Evolutionary conservation across 2,329 filamentous ascomycete genomes (phyloP), one percentile per base, ranked within the genome.

Genomic region (Hortaea sp.): DNA sequence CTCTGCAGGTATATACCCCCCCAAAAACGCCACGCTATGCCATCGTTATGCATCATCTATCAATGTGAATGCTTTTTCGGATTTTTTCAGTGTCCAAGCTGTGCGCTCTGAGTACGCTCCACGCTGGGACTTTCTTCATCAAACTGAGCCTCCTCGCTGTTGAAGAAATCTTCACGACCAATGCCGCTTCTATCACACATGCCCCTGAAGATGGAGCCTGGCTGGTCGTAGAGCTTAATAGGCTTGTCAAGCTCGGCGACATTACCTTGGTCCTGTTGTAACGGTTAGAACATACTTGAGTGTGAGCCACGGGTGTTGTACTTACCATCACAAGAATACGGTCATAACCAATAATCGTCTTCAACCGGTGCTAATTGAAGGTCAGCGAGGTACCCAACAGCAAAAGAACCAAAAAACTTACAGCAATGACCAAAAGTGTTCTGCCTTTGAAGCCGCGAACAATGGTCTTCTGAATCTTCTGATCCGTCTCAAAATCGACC

Each of bases 401-500:
- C 28, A 13, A 40, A 9, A 40, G 32, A 28, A 12, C 5, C 12
- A 20, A 31, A 6, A 9, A 28, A 12, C 35, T 12, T 39, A 39
- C 30, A 5, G 90, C 90, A 63, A 97, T 95, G 66, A 88, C 95
- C 20, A 97, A 71, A 41, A 97, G 69, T 2, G 90, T 95, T 72
- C 85, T 87, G 49, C 88, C 89, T 45, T 77, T 75, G 72, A 97
- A 97, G 0, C 82, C 89, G 1, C 77, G 75, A 0, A 86, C 83
- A 66, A 97, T 95, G 3, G 89, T 94, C 46, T 74, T 72, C 66
- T 97, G 90, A 62, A 97, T 95, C 75, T 92, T 94, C 66, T 88
- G 84, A 63, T 98, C 92, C 3, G 90, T 97, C 62, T 95, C 90
- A 73, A 95, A 92, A 65, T 97, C 90, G 6, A 97, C 89, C 0